Conservation (phyloP, 192 early-diverging fungal genomes). For the Dispira simplex region DNA sequence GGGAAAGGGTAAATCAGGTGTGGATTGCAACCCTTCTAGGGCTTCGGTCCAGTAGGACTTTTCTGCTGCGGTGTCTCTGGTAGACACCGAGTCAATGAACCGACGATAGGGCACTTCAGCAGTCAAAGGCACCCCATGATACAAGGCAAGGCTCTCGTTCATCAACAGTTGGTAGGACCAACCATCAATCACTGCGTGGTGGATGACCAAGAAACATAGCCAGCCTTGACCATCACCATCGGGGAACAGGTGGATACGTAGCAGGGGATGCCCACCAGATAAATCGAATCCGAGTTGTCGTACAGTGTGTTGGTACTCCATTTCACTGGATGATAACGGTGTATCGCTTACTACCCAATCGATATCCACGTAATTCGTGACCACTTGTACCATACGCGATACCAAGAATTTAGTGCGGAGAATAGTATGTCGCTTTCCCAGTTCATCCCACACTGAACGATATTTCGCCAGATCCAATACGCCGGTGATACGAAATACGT, state of each 20-base stretch:
- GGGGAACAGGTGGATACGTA: no score
- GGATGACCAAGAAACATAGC: neutral
- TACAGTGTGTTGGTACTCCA: no score
- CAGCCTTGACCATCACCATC: neutral
- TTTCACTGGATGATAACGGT: no score
- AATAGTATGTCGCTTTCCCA: neutral
- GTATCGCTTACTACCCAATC: no score
- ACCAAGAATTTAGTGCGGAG: neutral
- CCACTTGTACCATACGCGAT: neutral
- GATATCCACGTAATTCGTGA: no score
- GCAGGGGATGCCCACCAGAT: no score
- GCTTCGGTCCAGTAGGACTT: neutral
- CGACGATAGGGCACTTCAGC: neutral
- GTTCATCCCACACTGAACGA: neutral
- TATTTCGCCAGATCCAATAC: neutral
- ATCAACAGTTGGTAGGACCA: neutral
- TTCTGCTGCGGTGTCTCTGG: neutral
- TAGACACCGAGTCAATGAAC: neutral
- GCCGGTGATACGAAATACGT: neutral
- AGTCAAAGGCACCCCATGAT: neutral
- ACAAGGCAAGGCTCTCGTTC: neutral
- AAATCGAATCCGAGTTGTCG: no score
- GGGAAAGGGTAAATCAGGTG: neutral
- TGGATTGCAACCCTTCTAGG: neutral
- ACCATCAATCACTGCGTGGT: constrained; percentile 5